Percentiles rank a stretch among this genome's conserved stretches.
These are phyloP conservation scores for Balamuthia mandrillaris DNA, from an alignment of 208 protist genomes.

Conservation along the genomic window DNA sequence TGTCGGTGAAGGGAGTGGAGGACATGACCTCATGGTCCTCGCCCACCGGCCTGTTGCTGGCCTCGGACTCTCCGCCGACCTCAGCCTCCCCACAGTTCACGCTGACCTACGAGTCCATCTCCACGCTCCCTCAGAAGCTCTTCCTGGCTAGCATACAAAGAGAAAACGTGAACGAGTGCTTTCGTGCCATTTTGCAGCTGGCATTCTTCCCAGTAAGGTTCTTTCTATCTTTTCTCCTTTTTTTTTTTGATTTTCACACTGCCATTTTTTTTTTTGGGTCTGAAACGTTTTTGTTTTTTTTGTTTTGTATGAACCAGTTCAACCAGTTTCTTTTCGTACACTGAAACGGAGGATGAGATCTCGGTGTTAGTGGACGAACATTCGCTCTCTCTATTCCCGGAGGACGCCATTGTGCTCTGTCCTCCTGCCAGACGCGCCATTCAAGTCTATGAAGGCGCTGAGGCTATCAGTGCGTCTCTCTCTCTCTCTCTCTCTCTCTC, in stretches of 20 bases:
- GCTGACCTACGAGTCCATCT: slow-evolving; percentile 14
- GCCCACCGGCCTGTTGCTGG: too few relatives aligned
- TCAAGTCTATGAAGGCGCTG: slow-evolving; percentile 28
- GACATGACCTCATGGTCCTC: too few relatives aligned
- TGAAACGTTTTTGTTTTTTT: not conserved
- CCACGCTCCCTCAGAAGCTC: not conserved
- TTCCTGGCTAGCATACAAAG: not conserved
- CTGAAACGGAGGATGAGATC: slow-evolving; percentile 31
- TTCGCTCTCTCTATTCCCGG: not conserved
- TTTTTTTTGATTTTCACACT: not conserved
- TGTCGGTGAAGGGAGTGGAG: too few relatives aligned
- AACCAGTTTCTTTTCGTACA: slow-evolving; percentile 28
- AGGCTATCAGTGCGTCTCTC: slow-evolving; percentile 5
- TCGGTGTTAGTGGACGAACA: slow-evolving; percentile 21
- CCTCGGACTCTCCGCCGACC: too few relatives aligned
- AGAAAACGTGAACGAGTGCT: not conserved
- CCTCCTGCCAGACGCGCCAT: not conserved
- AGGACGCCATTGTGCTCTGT: not conserved
- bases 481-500: not conserved
- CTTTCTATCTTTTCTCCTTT: not conserved
- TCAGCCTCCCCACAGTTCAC: too few relatives aligned
- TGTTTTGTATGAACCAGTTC: not conserved
- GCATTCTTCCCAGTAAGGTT: slow-evolving; percentile 5
- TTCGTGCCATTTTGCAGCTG: not conserved
- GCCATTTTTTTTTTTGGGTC: not conserved